phyloP scores from a whole-genome alignment of 768 basidiomycete genomes.

The Amanita rubescens region DNA sequence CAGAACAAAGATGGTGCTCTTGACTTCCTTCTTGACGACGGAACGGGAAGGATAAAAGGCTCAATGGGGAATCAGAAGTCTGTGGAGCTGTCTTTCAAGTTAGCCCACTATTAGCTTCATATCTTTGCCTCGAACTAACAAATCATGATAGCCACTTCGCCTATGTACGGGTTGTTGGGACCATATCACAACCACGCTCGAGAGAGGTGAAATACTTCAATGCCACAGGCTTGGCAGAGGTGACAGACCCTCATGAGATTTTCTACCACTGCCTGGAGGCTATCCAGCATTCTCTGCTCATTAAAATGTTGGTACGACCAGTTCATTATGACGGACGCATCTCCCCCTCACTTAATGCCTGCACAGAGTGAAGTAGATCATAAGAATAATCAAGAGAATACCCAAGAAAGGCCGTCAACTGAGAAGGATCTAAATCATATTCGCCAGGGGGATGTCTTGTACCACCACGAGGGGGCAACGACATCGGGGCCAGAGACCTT shows the following conservation, averaged over 20 bases:
- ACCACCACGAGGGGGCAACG: background rate
- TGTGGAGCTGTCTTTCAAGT: slow-evolving; percentile 8
- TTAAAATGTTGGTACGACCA: slow-evolving; percentile 14
- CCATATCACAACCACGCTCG: slow-evolving; percentile 12
- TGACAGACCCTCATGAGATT: slow-evolving; percentile 19
- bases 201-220: slow-evolving; percentile 16
- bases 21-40: slow-evolving; percentile 20
- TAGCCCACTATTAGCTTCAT: slow-evolving; percentile 4
- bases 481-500: background rate
- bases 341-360: background rate
- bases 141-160: slow-evolving; percentile 8
- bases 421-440: background rate
- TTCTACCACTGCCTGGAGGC: slow-evolving; percentile 21
- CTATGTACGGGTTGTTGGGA: slow-evolving; percentile 17
- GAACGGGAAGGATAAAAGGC: slow-evolving; percentile 21
- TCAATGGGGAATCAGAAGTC: background rate
- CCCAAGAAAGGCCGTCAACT: background rate
- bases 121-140: background rate
- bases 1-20: background rate
- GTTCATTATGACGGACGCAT: background rate
- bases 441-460: background rate
- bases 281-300: slow-evolving; percentile 15
- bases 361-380: background rate
- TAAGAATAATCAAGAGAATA: background rate
- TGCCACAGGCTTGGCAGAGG: slow-evolving; percentile 12